A percentile compares a stretch with the other conserved stretches of the same genome.
Conservation (phyloP, 805 yeast species). For the Barnettozyma pratensis region DNA sequence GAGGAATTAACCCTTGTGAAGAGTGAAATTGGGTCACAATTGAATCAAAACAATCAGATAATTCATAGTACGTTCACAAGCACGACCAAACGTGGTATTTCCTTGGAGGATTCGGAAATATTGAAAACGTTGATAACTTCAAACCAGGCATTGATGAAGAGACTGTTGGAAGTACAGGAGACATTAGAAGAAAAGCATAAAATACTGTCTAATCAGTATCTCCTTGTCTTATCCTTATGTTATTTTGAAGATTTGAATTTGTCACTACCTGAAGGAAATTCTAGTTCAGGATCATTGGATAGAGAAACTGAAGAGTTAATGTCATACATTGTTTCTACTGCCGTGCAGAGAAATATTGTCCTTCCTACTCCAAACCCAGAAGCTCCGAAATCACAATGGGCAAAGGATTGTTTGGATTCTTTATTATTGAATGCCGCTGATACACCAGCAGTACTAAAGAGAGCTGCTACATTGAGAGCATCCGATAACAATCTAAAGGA, state of each 20-base stretch:
- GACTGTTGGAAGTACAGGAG: slow-evolving; percentile 6
- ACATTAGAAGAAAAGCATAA: slow-evolving; percentile 7
- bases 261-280: neutral
- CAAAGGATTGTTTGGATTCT: slow-evolving; percentile 21
- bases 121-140: slow-evolving; percentile 10
- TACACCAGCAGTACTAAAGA: neutral
- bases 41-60: slow-evolving; percentile 9
- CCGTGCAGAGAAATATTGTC: slow-evolving; percentile 21
- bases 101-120: slow-evolving; percentile 5
- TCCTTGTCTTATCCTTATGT: slow-evolving; percentile 16
- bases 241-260: slow-evolving; percentile 20
- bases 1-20: slow-evolving; percentile 7
- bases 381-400: slow-evolving; percentile 18
- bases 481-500: slow-evolving; percentile 5
- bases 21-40: slow-evolving; percentile 15
- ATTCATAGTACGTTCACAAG: slow-evolving; percentile 7
- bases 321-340: slow-evolving; percentile 22
- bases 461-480: neutral
- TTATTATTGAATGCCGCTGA: slow-evolving; percentile 2
- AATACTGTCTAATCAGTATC: slow-evolving; percentile 14
- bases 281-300: slow-evolving; percentile 3
- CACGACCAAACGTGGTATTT: neutral
- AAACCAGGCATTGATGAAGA: slow-evolving; percentile 9
- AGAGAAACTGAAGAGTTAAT: slow-evolving; percentile 20
- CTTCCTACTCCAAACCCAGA: slow-evolving; percentile 20